Evolutionary conservation across 495 filamentous ascomycete genomes (phyloP).

Genomic region (Penicillium cosmopolitanum): DNA sequence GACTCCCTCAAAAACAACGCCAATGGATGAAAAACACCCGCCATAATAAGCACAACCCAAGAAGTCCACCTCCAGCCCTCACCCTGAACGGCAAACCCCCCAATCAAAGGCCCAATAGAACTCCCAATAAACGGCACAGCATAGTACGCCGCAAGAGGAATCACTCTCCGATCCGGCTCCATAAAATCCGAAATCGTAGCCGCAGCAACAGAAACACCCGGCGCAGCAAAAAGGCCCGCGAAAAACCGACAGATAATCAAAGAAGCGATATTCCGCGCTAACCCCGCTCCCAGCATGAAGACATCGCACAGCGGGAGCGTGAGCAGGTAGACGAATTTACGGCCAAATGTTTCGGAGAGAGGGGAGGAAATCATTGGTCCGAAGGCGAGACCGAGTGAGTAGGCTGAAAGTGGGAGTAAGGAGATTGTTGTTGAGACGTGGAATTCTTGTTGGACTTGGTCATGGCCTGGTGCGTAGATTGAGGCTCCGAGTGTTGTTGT

Average conservation of each 20-base stretch:
- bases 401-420: slow-evolving; percentile 58
- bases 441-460: slow-evolving; percentile 48
- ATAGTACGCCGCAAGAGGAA: slow-evolving; percentile 25
- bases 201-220: slow-evolving; percentile 21
- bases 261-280: slow-evolving; percentile 57
- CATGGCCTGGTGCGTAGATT: slow-evolving; percentile 18
- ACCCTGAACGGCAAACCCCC: slow-evolving; percentile 59
- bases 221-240: slow-evolving; percentile 53
- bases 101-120: slow-evolving; percentile 60
- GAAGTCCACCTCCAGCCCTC: slow-evolving; percentile 59
- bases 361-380: slow-evolving; percentile 63
- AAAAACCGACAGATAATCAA: slow-evolving; percentile 64
- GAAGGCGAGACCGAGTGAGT: slow-evolving; percentile 60
- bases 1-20: slow-evolving; percentile 53
- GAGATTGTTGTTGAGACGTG: slow-evolving; percentile 52
- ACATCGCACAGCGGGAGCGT: slow-evolving; percentile 58
- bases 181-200: slow-evolving; percentile 31
- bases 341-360: slow-evolving; percentile 60
- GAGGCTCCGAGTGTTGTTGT: slow-evolving; percentile 11
- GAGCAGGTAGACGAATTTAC: slow-evolving; percentile 57
- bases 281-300: slow-evolving; percentile 65
- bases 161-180: slow-evolving; percentile 6
- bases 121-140: slow-evolving; percentile 57
- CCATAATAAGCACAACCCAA: slow-evolving; percentile 49
- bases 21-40: slow-evolving; percentile 27